These are phyloP conservation scores for Cornus kousa DNA, from an alignment of 148 eudicot genomes.

Conservation along the genomic window DNA sequence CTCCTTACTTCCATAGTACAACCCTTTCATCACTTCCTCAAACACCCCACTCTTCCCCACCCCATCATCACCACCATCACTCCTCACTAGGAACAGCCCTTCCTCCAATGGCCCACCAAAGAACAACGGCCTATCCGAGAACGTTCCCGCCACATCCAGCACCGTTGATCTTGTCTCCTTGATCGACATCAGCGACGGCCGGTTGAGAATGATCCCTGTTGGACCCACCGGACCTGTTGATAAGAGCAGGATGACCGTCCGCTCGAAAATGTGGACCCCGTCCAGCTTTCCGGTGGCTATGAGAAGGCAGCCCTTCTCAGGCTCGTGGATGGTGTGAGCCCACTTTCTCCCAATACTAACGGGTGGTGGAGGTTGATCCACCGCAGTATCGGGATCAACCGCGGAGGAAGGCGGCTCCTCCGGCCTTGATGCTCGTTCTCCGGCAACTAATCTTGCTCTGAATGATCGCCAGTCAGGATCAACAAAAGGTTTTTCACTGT, in stretches of 20 bases:
- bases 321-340: slow-evolving; percentile 78
- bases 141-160: slow-evolving; percentile 52
- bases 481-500: slow-evolving; percentile 31
- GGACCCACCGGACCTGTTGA: slow-evolving; percentile 77
- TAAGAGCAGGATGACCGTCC: slow-evolving; percentile 74
- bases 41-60: slow-evolving; percentile 60
- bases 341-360: slow-evolving; percentile 47
- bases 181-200: slow-evolving; percentile 91
- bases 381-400: slow-evolving; percentile 16
- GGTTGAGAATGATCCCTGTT: slow-evolving; percentile 75
- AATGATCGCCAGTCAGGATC: slow-evolving; percentile 80
- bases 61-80: slow-evolving; percentile 28
- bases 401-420: slow-evolving; percentile 17
- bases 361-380: slow-evolving; percentile 28
- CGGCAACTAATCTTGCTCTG: slow-evolving; percentile 74
- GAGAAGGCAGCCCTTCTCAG: slow-evolving; percentile 84
- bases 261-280: slow-evolving; percentile 91
- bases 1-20: slow-evolving; percentile 77
- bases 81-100: slow-evolving; percentile 62
- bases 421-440: slow-evolving; percentile 34
- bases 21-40: slow-evolving; percentile 78
- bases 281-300: slow-evolving; percentile 87
- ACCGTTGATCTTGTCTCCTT: slow-evolving; percentile 70
- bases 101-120: slow-evolving; percentile 85
- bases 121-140: slow-evolving; percentile 59